Percentiles rank a stretch among this genome's conserved stretches.
Conservation (phyloP, 1,284 basidiomycete genomes). For the Leccinum huronense region DNA sequence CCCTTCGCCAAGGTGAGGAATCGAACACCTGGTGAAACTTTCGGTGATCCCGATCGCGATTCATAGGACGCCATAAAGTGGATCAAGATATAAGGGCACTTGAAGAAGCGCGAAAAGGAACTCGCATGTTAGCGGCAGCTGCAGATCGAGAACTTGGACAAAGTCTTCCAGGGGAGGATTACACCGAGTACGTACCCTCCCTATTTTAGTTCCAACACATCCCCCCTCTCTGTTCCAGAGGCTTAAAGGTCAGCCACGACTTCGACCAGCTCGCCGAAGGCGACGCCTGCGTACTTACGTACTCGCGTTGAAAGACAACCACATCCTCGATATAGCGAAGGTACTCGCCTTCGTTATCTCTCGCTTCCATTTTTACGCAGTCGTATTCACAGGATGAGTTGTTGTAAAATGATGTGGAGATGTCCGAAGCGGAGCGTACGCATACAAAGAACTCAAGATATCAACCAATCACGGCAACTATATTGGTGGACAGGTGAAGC, state of each 20-base stretch:
- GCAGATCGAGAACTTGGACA: conserved; percentile 82
- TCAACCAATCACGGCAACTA: conserved; percentile 77
- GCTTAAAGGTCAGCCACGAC: conserved; percentile 95
- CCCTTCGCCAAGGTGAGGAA: conserved; percentile 73
- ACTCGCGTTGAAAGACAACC: conserved; percentile 75
- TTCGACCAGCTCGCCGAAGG: conserved; percentile 90
- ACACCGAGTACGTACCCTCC: conserved; percentile 63
- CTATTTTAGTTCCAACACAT: not conserved
- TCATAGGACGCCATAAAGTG: conserved; percentile 79
- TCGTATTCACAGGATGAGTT: conserved; percentile 86
- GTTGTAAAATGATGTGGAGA: conserved; percentile 75
- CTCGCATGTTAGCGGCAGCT: conserved; percentile 73
- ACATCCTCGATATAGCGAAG: conserved; percentile 88
- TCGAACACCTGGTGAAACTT: conserved; percentile 82
- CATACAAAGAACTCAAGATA: conserved; percentile 86
- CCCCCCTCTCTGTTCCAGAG: conserved; percentile 42
- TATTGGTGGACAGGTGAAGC: conserved; percentile 79
- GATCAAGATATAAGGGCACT: conserved; percentile 66
- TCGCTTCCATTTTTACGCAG: conserved; percentile 2
- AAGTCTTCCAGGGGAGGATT: conserved; percentile 65
- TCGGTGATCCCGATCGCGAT: conserved; percentile 78
- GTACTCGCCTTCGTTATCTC: conserved; percentile 39
- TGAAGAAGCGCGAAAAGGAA: conserved; percentile 83
- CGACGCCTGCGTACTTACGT: conserved; percentile 91
- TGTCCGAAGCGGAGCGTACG: conserved; percentile 82